These are phyloP conservation scores for Metschnikowia shivogae DNA, from an alignment of 805 yeast genomes.

Conservation along the genomic window DNA sequence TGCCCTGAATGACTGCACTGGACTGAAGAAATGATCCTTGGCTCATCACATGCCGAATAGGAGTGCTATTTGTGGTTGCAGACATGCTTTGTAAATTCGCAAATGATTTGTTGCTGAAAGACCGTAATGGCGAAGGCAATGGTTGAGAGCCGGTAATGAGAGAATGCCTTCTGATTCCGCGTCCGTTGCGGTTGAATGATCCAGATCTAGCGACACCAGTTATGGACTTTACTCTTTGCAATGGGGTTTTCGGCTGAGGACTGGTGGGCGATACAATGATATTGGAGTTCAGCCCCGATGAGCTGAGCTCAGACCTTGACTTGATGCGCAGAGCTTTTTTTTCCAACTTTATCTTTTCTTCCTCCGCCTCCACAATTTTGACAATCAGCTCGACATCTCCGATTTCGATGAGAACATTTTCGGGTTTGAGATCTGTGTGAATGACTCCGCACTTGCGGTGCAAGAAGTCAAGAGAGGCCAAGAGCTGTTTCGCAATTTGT, in stretches of 20 bases:
- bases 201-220: constrained; percentile 26
- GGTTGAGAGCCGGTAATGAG: constrained; percentile 91
- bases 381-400: constrained; percentile 81
- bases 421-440: constrained; percentile 20
- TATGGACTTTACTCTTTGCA: constrained; percentile 15
- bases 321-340: constrained; percentile 18
- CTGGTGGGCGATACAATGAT: constrained; percentile 7
- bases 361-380: constrained; percentile 57
- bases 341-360: constrained; percentile 45
- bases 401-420: constrained; percentile 44
- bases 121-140: constrained; percentile 78
- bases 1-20: background rate
- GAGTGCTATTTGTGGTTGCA: constrained; percentile 39
- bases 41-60: constrained; percentile 23
- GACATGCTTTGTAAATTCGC: constrained; percentile 33
- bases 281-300: constrained; percentile 3
- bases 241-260: constrained; percentile 10
- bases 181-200: constrained; percentile 39
- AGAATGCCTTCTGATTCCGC: constrained; percentile 66
- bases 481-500: constrained; percentile 53
- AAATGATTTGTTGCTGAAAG: constrained; percentile 41
- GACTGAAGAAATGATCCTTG: constrained; percentile 15
- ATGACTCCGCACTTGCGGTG: constrained; percentile 61
- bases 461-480: constrained; percentile 53
- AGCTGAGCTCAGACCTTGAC: constrained; percentile 4